Evolutionary conservation across 2,329 filamentous ascomycete genomes (phyloP).

Genomic region (Aspergillus sojae): DNA sequence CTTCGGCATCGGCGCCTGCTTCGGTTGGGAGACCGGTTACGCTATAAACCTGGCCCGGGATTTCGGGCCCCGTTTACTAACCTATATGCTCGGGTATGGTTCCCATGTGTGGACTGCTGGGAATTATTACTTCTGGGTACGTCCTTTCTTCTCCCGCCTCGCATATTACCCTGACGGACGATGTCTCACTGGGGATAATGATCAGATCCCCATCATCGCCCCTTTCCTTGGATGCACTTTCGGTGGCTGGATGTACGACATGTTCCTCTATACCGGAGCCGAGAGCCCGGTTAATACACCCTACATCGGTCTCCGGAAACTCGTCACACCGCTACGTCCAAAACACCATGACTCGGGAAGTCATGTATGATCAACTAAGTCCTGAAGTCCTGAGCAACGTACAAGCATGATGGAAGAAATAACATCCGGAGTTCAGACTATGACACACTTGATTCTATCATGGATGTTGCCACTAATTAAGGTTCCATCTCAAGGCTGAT

Average conservation of each 20-base stretch:
- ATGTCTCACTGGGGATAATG: background rate
- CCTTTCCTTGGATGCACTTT: constrained; percentile 67
- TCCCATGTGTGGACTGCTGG: constrained; percentile 67
- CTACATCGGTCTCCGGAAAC: constrained; percentile 62
- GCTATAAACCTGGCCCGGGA: constrained; percentile 75
- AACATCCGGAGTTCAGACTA: background rate
- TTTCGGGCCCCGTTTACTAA: constrained; percentile 68
- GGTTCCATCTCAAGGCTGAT: too few species aligned
- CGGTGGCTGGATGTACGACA: constrained; percentile 68
- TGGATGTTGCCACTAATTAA: background rate
- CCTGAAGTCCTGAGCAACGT: too few species aligned
- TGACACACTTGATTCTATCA: background rate
- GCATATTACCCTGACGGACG: background rate
- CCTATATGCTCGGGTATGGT: constrained; percentile 70
- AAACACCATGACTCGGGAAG: constrained; percentile 46
- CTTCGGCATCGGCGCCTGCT: constrained; percentile 72
- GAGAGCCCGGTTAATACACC: constrained; percentile 71
- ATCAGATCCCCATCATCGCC: constrained; percentile 69
- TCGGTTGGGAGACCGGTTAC: constrained; percentile 77
- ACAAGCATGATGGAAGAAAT: background rate
- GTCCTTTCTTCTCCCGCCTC: background rate
- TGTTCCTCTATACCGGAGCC: constrained; percentile 67
- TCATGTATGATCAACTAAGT: constrained; percentile 3
- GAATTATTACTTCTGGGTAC: constrained; percentile 72
- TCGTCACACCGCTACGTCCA: constrained; percentile 58